Base-by-base conservation (phyloP, 768 basidiomycete species). In the Tulasnella sp. region DNA sequence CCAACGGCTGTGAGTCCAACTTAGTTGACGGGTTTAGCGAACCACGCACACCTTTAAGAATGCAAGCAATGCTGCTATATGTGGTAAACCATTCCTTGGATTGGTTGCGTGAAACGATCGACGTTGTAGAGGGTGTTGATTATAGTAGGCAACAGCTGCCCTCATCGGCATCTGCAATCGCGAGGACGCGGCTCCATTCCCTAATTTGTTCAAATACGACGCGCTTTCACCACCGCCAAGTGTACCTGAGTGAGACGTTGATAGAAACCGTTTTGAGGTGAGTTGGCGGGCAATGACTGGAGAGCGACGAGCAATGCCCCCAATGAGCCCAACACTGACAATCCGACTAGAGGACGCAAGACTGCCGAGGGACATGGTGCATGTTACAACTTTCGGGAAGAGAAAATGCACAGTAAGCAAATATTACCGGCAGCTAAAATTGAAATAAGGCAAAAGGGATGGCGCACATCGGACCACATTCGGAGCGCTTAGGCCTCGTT, bases 21-120 rank as follows among this genome's bases (percentile, higher is more conserved):
- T 29, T 47, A 22, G 22, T 29, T 12, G 24, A 20, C 27, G 45
- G 34, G 25, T 32, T n/a, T 16, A 45, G 8, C 20, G 13, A 20
- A 31, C n/a, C n/a, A n/a, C n/a, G 28, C 40, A 8, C 62, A 79
- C 83, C 75, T 87, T 87, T 56, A 87, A 66, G 16, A 79, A 62
- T 5, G 70, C 74, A n/a, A 80, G 63, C 20, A 77, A 65, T n/a
- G 82, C 32, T 1, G 76, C 43, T 5, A 25, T 5, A 16, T 25
- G 6, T 45, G 43, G 43, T 24, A 25, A 7, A 19, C 16, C 20
- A 20, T n/a, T 7, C 12, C 28, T 19, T n/a, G 25, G 16, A 5
- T 20, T 45, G n/a, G 43, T 5, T n/a, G 27, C 43, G 22, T 45
- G 43, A 31, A 45, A 45, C 9, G 43, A 20, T 9, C 43, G 43